Percentiles rank a stretch among this genome's conserved stretches.
phyloP scores from a whole-genome alignment of 2,329 filamentous ascomycete species.

The Aspergillus pseudoviridinutans region DNA sequence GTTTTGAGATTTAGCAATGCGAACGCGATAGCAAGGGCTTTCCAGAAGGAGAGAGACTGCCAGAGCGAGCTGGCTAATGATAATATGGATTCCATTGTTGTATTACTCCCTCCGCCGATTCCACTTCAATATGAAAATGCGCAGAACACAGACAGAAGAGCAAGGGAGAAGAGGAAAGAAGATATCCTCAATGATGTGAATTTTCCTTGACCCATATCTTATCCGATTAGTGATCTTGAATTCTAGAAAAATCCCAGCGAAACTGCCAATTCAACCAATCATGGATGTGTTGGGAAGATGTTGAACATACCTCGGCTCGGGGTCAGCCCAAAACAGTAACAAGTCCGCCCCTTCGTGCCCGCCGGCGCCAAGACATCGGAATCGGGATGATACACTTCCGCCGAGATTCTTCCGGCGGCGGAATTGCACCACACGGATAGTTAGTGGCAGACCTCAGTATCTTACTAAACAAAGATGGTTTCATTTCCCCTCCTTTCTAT shows the following conservation, averaged over 20 bases:
- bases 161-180: not conserved
- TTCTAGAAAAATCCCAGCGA: not conserved
- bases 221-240: not conserved
- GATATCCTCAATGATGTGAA: not conserved
- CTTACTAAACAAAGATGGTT: no score
- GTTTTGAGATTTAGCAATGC: conserved; percentile 26
- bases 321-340: not conserved
- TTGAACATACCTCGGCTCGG: not conserved
- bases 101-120: no score
- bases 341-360: not conserved
- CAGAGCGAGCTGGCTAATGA: conserved; percentile 11
- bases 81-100: conserved; percentile 8
- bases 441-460: no score
- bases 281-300: not conserved
- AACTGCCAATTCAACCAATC: not conserved
- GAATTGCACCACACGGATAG: no score
- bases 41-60: conserved; percentile 18
- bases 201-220: not conserved
- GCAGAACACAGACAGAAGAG: not conserved
- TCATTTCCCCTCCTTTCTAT: no score
- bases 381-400: no score
- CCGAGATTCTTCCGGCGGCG: no score
- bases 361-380: not conserved
- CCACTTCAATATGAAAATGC: not conserved
- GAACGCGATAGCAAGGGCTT: conserved; percentile 20